Conservation (phyloP, 148 eudicot species). For the Diospyros kaki region DNA sequence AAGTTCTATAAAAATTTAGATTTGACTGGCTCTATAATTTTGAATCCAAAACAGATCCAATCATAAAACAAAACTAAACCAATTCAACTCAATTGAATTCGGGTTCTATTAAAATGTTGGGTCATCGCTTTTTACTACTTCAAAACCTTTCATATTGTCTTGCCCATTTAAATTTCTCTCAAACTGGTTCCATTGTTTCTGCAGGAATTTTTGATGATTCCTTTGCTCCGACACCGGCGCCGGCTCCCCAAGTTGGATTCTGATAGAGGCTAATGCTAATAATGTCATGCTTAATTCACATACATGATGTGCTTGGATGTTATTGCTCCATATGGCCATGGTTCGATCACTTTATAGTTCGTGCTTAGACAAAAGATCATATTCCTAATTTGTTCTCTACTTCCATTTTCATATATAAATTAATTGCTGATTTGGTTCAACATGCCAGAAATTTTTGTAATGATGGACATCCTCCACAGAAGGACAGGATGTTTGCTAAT, state of each 20-base stretch:
- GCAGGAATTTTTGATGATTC: neutral
- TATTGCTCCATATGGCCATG: neutral
- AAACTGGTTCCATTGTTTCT: neutral
- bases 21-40: neutral
- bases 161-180: neutral
- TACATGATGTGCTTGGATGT: neutral
- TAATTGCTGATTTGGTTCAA: no score
- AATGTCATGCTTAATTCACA: neutral
- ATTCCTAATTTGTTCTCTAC: no score
- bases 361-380: no score
- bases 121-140: neutral
- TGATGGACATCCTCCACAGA: no score
- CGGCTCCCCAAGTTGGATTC: slow-evolving; percentile 5
- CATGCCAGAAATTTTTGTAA: no score
- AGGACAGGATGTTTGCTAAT: no score
- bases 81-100: neutral
- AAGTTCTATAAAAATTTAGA: neutral
- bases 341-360: no score
- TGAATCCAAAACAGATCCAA: neutral
- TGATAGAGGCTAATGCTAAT: neutral
- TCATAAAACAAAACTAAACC: neutral
- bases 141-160: neutral
- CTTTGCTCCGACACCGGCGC: neutral
- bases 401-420: no score
- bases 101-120: neutral